These are phyloP conservation scores for Bolboschoenus planiculmis DNA, from an alignment of 176 grass and related monocot species.

Conservation along the genomic window DNA sequence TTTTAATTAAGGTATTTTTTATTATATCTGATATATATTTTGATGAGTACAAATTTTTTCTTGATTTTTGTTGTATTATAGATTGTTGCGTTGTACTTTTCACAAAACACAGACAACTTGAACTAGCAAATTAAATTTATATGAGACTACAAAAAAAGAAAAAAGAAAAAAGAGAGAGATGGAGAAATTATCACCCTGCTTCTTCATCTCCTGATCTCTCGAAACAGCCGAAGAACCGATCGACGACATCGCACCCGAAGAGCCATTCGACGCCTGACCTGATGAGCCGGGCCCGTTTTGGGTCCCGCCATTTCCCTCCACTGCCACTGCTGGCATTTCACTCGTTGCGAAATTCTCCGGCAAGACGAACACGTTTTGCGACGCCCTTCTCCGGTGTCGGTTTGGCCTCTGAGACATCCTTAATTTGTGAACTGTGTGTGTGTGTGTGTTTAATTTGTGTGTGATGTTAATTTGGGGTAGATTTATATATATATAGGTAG, in stretches of 20 bases:
- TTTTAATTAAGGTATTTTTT: too few relatives aligned
- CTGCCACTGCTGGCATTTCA: slow-evolving; percentile 22
- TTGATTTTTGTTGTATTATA: too few relatives aligned
- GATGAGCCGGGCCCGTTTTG: slow-evolving; percentile 5
- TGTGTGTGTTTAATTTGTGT: neutral
- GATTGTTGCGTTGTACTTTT: too few relatives aligned
- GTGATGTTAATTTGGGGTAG: neutral
- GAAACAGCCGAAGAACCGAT: neutral
- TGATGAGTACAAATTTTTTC: too few relatives aligned
- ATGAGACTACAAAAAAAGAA: neutral
- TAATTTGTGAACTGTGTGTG: neutral
- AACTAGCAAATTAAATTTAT: neutral
- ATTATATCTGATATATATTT: too few relatives aligned
- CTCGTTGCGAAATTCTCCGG: slow-evolving; percentile 48
- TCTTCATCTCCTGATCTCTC: slow-evolving; percentile 4
- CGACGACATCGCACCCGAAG: neutral
- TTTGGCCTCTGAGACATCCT: slow-evolving; percentile 43
- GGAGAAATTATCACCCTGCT: neutral
- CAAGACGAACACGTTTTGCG: slow-evolving; percentile 63
- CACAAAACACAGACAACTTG: neutral
- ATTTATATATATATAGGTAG: slow-evolving; percentile 7
- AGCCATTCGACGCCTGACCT: slow-evolving; percentile 8
- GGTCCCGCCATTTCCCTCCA: neutral
- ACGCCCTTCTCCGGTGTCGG: slow-evolving; percentile 64
- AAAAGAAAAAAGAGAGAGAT: too few relatives aligned